Conservation (phyloP, 73 alveolate species). For the Paramecium octaurelia region DNA sequence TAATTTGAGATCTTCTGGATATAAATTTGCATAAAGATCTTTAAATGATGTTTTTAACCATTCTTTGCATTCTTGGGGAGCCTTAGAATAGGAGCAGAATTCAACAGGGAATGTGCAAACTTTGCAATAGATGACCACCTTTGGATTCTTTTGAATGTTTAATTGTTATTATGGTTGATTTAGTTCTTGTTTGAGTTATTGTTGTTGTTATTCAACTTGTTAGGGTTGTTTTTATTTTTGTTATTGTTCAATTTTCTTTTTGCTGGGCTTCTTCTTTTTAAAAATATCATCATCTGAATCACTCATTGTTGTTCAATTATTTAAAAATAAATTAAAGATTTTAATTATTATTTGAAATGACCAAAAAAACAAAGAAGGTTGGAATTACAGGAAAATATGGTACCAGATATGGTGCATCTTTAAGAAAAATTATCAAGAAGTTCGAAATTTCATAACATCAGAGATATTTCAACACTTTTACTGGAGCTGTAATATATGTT, state of each 20-base stretch:
- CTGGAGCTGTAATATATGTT: slow-evolving; percentile 80
- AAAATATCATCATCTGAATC: slow-evolving; percentile 24
- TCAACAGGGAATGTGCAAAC: slow-evolving; percentile 35
- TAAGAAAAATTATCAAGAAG: slow-evolving; percentile 93
- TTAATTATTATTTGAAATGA: slow-evolving; percentile 24
- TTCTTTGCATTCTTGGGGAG: neutral
- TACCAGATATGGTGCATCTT: slow-evolving; percentile 93
- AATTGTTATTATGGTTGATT: neutral
- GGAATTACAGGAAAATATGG: slow-evolving; percentile 97
- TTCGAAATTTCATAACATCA: slow-evolving; percentile 91
- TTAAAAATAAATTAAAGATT: slow-evolving; percentile 41
- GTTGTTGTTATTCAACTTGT: neutral
- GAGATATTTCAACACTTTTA: slow-evolving; percentile 87
- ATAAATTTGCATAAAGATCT: neutral
- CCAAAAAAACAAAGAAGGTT: slow-evolving; percentile 96
- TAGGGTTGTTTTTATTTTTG: neutral
- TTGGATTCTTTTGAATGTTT: neutral
- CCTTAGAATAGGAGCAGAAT: neutral
- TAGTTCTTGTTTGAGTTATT: neutral
- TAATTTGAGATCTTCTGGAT: neutral
- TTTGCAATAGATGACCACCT: neutral
- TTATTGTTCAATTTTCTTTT: neutral
- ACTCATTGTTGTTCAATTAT: slow-evolving; percentile 8
- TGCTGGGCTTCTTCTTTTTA: slow-evolving; percentile 18
- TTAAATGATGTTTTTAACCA: slow-evolving; percentile 10